These are phyloP conservation scores for Trichosporon asahii DNA, from an alignment of 1,284 basidiomycete species.

Conservation along the genomic window DNA sequence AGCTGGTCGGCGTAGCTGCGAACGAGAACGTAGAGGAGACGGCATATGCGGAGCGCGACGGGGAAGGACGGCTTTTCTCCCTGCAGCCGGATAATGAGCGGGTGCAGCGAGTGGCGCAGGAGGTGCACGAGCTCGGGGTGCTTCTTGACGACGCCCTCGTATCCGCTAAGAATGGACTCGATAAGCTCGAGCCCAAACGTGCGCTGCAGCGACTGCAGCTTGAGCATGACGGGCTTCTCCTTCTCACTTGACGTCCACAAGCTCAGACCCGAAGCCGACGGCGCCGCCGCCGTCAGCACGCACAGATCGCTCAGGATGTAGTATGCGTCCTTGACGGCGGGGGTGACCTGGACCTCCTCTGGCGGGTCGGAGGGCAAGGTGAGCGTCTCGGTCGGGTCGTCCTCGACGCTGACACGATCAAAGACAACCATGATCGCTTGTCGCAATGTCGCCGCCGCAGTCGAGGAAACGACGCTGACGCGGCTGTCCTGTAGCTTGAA, in stretches of 20 bases:
- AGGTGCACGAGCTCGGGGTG: conserved; percentile 79
- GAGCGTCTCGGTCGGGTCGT: conserved; percentile 20
- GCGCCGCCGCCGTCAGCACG: conserved; percentile 59
- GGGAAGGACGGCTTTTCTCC: conserved; percentile 81
- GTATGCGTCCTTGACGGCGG: conserved; percentile 81
- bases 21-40: conserved; percentile 86
- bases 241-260: conserved; percentile 41
- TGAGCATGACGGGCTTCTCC: conserved; percentile 78
- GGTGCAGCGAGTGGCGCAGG: conserved; percentile 82
- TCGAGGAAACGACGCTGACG: conserved; percentile 93
- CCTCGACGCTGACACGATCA: conserved; percentile 66
- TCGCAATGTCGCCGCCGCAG: conserved; percentile 90
- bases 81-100: conserved; percentile 78
- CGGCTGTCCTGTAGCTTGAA: conserved; percentile 93
- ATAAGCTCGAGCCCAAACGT: conserved; percentile 94
- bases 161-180: conserved; percentile 94
- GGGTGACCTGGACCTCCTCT: conserved; percentile 56
- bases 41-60: conserved; percentile 80
- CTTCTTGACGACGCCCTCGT: conserved; percentile 81
- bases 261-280: conserved; percentile 26
- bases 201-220: conserved; percentile 78
- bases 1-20: conserved; percentile 86
- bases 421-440: conserved; percentile 98
- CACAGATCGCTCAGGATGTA: conserved; percentile 86
- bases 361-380: conserved; percentile 20